Percentiles rank a stretch among this genome's conserved stretches.
phyloP scores from a whole-genome alignment of 2,329 filamentous ascomycete genomes.

The Penicillium paneum region DNA sequence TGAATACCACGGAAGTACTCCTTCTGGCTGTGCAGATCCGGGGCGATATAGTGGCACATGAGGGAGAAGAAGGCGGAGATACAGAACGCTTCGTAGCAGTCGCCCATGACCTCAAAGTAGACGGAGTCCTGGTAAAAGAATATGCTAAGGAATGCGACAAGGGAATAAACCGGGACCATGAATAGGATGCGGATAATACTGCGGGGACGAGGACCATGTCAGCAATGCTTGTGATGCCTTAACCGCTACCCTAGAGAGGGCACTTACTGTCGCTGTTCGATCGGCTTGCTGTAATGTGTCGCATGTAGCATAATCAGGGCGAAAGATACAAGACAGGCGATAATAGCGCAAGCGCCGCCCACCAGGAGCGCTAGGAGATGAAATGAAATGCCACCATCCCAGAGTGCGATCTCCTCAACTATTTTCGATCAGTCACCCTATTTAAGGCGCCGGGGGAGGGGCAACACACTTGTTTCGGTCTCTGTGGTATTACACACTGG shows the following conservation, averaged over 20 bases:
- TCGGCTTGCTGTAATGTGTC: slow-evolving; percentile 58
- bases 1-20: slow-evolving; percentile 68
- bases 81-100: slow-evolving; percentile 84
- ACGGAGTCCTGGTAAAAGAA: slow-evolving; percentile 71
- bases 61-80: slow-evolving; percentile 73
- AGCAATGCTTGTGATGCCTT: slow-evolving; percentile 30
- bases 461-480: slow-evolving; percentile 42
- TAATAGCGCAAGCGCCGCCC: slow-evolving; percentile 51
- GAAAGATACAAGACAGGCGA: slow-evolving; percentile 52
- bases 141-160: slow-evolving; percentile 69
- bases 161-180: slow-evolving; percentile 77
- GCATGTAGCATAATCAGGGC: slow-evolving; percentile 57
- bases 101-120: slow-evolving; percentile 74
- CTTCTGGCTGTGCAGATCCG: slow-evolving; percentile 74
- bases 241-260: slow-evolving; percentile 58
- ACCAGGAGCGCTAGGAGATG: slow-evolving; percentile 56
- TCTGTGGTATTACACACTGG: slow-evolving; percentile 52
- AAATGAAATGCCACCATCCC: slow-evolving; percentile 53
- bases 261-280: slow-evolving; percentile 62
- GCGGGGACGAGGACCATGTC: slow-evolving; percentile 44
- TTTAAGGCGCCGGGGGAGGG: not conserved
- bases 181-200: slow-evolving; percentile 82
- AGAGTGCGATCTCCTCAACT: slow-evolving; percentile 52
- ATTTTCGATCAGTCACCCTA: slow-evolving; percentile 12
- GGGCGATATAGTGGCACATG: slow-evolving; percentile 41